These are phyloP conservation scores for Teratosphaeria epicoccoides DNA, from an alignment of 2,329 filamentous ascomycete species.

Conservation along the genomic window DNA sequence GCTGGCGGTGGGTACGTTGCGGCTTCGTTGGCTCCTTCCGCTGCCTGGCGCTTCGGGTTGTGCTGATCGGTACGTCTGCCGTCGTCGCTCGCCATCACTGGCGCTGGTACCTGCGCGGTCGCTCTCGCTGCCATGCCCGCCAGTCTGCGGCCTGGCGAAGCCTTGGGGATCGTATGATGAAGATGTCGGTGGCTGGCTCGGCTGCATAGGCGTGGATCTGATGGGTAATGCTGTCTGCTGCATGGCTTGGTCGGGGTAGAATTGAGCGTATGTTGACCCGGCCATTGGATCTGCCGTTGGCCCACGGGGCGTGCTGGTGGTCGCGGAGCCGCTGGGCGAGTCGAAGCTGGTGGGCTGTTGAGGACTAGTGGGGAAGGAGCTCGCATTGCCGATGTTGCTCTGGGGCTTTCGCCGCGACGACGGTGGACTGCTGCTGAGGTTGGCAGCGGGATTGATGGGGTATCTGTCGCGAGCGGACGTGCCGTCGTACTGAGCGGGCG, in stretches of 20 bases:
- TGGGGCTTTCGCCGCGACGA: conserved; percentile 28
- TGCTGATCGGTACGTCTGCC: conserved; percentile 24
- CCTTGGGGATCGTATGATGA: conserved; percentile 17
- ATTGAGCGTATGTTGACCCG: conserved; percentile 70
- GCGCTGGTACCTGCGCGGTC: conserved; percentile 21
- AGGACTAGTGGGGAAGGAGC: conserved; percentile 33
- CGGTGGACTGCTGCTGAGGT: conserved; percentile 22
- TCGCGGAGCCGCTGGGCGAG: conserved; percentile 25
- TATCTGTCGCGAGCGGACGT: conserved; percentile 9
- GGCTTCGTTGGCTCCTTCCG: conserved; percentile 30
- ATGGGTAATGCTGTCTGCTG: conserved; percentile 15
- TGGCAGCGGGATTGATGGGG: conserved; percentile 9
- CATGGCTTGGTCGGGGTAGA: conserved; percentile 27
- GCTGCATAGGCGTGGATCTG: conserved; percentile 15
- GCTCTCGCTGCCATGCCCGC: conserved; percentile 32
- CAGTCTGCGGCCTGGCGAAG: conserved; percentile 22
- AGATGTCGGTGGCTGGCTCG: conserved; percentile 10
- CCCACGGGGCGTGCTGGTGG: conserved; percentile 37
- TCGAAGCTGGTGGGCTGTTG: conserved; percentile 22
- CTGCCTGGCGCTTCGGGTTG: conserved; percentile 37
- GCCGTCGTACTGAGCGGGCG: conserved; percentile 18
- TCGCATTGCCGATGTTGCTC: conserved; percentile 31
- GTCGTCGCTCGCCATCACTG: conserved; percentile 27
- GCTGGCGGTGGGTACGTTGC: conserved; percentile 30
- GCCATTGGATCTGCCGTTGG: conserved; percentile 47